These are phyloP conservation scores for Apiospora aurea DNA, from an alignment of 2,329 filamentous ascomycete species.

Conservation along the genomic window DNA sequence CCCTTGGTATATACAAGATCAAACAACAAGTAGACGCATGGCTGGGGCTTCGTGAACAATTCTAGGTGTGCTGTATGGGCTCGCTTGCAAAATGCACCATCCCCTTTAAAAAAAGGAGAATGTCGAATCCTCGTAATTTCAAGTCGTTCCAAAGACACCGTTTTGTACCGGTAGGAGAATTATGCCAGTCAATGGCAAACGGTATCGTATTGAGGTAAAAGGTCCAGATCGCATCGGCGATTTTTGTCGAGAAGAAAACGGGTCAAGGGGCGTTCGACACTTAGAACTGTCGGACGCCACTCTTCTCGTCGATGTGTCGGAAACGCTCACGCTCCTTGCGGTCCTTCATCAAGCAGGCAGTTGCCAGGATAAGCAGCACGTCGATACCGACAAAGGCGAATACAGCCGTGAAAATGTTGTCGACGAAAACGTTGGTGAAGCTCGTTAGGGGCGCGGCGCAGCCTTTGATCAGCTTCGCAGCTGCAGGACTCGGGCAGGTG, in stretches of 20 bases:
- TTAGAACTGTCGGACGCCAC: slow-evolving; percentile 50
- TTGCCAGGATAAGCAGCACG: slow-evolving; percentile 71
- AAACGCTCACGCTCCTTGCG: slow-evolving; percentile 82
- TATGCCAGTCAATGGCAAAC: slow-evolving; percentile 25
- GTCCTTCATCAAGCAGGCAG: slow-evolving; percentile 80
- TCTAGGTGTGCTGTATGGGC: slow-evolving; percentile 4
- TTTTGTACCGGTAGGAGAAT: slow-evolving; percentile 6
- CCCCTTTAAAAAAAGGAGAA: slow-evolving; percentile 8
- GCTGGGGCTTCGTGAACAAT: slow-evolving; percentile 1
- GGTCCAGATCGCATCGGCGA: slow-evolving; percentile 17
- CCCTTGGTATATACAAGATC: slow-evolving; percentile 15
- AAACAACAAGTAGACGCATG: slow-evolving; percentile 2
- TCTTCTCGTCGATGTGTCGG: slow-evolving; percentile 83
- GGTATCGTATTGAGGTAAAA: slow-evolving; percentile 16
- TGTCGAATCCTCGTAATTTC: slow-evolving; percentile 19
- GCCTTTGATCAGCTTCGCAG: slow-evolving; percentile 73
- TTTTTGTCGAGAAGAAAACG: slow-evolving; percentile 6
- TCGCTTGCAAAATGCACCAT: not conserved
- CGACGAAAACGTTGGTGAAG: slow-evolving; percentile 75
- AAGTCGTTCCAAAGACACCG: slow-evolving; percentile 9
- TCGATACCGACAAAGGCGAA: slow-evolving; percentile 82
- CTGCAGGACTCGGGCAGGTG: slow-evolving; percentile 73
- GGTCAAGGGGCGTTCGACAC: not conserved
- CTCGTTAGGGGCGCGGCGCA: slow-evolving; percentile 72
- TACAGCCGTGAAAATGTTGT: slow-evolving; percentile 78